Evolutionary conservation across 495 filamentous ascomycete species (phyloP).

Genomic region (Penicillium steckii): DNA sequence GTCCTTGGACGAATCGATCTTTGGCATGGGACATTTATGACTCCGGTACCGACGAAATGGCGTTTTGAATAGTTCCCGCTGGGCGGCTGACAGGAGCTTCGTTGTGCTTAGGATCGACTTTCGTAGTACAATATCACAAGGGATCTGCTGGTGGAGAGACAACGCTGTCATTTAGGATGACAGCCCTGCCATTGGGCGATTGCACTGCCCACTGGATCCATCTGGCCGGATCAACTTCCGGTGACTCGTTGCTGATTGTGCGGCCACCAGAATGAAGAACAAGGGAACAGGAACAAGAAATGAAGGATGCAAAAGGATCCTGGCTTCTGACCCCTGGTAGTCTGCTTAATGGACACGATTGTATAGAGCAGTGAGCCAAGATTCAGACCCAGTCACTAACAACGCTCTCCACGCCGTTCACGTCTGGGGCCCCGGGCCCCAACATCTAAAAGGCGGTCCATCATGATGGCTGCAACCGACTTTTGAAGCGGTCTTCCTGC

Average conservation of each 20-base stretch:
- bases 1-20: neutral
- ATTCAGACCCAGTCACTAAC: neutral
- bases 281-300: neutral
- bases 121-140: neutral
- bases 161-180: neutral
- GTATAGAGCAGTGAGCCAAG: neutral
- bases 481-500: conserved; percentile 15
- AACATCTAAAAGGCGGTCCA: conserved; percentile 14
- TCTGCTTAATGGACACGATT: no score
- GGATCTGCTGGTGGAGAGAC: neutral
- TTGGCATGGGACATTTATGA: neutral
- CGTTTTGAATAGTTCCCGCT: neutral
- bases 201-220: neutral
- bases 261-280: neutral
- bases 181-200: neutral
- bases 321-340: no score
- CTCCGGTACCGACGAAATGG: no score
- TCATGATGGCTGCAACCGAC: conserved; percentile 17
- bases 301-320: neutral
- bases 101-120: no score
- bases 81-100: neutral
- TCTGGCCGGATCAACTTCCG: neutral
- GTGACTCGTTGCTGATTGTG: neutral
- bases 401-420: neutral
- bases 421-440: conserved; percentile 11